Conservation (phyloP, 805 yeast species). For the Saturnispora gosingensis region DNA sequence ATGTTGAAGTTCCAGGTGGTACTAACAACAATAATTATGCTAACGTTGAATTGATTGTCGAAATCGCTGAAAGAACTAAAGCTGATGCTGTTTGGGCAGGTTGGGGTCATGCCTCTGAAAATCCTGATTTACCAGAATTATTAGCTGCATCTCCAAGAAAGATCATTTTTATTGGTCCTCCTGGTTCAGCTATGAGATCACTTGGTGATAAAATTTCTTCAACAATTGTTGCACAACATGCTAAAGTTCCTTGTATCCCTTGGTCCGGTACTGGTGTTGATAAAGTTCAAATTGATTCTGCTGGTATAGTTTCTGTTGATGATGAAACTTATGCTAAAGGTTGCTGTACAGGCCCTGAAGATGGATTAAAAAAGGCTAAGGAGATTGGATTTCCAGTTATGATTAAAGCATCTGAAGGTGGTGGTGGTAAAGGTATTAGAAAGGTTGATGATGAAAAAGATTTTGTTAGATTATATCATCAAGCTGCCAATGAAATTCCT, state of each 20-base stretch:
- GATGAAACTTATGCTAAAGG: conserved; percentile 81
- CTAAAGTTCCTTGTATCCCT: conserved; percentile 96
- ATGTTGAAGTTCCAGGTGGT: conserved; percentile 97
- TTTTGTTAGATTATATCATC: conserved; percentile 69
- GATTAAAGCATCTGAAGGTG: conserved; percentile 99
- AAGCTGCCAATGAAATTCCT: conserved; percentile 95
- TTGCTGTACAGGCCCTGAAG: conserved; percentile 77
- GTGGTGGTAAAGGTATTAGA: conserved; percentile 99
- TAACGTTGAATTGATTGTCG: conserved; percentile 94
- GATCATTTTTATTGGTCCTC: conserved; percentile 95
- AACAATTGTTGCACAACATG: conserved; percentile 98
- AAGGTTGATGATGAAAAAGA: conserved; percentile 82
- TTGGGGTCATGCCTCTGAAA: conserved; percentile 99
- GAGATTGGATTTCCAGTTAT: conserved; percentile 95
- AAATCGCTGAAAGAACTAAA: conserved; percentile 90
- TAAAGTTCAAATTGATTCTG: conserved; percentile 60
- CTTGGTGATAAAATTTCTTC: conserved; percentile 97
- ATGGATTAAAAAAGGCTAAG: conserved; percentile 79
- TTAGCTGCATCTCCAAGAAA: conserved; percentile 88
- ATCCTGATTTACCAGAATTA: conserved; percentile 87
- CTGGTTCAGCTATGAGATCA: conserved; percentile 99
- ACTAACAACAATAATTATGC: conserved; percentile 98
- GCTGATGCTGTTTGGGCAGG: conserved; percentile 99
- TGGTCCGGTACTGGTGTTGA: conserved; percentile 99
- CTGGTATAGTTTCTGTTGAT: conserved; percentile 81